Evolutionary conservation across 169 alveolate species (phyloP).

Genomic region (Cryptosporidium andersoni): DNA sequence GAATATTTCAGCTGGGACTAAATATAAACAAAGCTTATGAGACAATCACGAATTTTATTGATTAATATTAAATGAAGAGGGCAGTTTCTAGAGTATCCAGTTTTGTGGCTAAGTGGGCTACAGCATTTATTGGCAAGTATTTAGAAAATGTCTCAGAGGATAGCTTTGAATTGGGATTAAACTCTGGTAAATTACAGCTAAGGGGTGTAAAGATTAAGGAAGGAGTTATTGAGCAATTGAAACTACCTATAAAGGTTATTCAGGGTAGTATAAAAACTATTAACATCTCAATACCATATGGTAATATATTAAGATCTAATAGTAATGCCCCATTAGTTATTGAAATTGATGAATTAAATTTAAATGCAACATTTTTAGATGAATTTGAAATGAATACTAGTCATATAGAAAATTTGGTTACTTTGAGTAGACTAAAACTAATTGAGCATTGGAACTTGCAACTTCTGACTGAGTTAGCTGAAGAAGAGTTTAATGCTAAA

Average conservation of each 20-base stretch:
- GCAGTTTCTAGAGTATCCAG: constrained; percentile 71
- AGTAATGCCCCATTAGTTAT: constrained; percentile 57
- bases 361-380: constrained; percentile 21
- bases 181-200: constrained; percentile 56
- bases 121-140: constrained; percentile 65
- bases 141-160: constrained; percentile 70
- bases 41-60: too few relatives aligned
- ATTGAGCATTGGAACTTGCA: constrained; percentile 66
- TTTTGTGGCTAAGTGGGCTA: constrained; percentile 69
- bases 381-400: constrained; percentile 23
- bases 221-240: constrained; percentile 40
- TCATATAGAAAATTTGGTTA: constrained; percentile 33
- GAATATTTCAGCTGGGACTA: neutral
- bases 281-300: constrained; percentile 59
- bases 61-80: constrained; percentile 35
- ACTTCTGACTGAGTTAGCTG: constrained; percentile 56
- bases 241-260: constrained; percentile 34
- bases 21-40: neutral
- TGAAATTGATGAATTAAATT: constrained; percentile 59
- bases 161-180: constrained; percentile 59
- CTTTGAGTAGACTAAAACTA: constrained; percentile 30
- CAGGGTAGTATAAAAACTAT: constrained; percentile 51
- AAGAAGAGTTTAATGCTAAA: constrained; percentile 42
- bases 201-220: constrained; percentile 44
- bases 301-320: constrained; percentile 51